Evolutionary conservation across 768 basidiomycete species (phyloP).

Genomic region (Botryobasidium botryosum): DNA sequence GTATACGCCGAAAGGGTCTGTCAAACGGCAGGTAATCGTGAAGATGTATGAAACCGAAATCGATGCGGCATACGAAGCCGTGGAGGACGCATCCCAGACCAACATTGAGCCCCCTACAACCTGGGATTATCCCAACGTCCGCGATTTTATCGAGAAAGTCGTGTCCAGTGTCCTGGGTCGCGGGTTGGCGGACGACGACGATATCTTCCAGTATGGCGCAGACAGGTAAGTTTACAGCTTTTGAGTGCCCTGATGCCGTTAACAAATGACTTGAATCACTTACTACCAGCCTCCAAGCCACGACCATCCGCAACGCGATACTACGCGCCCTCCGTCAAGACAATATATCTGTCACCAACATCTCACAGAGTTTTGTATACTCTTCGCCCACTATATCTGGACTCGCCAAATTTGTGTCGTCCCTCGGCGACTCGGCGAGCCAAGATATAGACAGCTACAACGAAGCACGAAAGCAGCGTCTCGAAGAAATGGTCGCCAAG

Average conservation of each 20-base stretch:
- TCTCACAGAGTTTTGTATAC: slow-evolving; percentile 12
- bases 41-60: slow-evolving; percentile 5
- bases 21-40: slow-evolving; percentile 3
- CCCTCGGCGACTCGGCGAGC: no score
- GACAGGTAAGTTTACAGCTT: slow-evolving; percentile 13
- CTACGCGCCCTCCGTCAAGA: slow-evolving; percentile 20
- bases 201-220: slow-evolving; percentile 27
- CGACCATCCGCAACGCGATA: slow-evolving; percentile 27
- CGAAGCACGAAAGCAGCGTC: no score
- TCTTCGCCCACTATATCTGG: slow-evolving; percentile 3
- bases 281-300: slow-evolving; percentile 24
- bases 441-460: no score
- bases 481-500: slow-evolving; percentile 8
- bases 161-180: slow-evolving; percentile 21
- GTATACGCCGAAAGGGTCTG: slow-evolving; percentile 6
- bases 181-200: slow-evolving; percentile 19
- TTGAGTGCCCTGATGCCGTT: neutral
- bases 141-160: slow-evolving; percentile 20
- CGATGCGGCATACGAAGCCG: slow-evolving; percentile 1
- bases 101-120: slow-evolving; percentile 2
- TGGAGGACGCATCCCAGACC: slow-evolving; percentile 3
- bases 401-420: neutral
- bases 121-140: slow-evolving; percentile 11
- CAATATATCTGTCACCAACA: slow-evolving; percentile 11
- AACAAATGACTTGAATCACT: neutral